A percentile compares a stretch with the other conserved stretches of the same genome.
Conservation (phyloP, 164 flowering plant species). For the Vitis cinerea region DNA sequence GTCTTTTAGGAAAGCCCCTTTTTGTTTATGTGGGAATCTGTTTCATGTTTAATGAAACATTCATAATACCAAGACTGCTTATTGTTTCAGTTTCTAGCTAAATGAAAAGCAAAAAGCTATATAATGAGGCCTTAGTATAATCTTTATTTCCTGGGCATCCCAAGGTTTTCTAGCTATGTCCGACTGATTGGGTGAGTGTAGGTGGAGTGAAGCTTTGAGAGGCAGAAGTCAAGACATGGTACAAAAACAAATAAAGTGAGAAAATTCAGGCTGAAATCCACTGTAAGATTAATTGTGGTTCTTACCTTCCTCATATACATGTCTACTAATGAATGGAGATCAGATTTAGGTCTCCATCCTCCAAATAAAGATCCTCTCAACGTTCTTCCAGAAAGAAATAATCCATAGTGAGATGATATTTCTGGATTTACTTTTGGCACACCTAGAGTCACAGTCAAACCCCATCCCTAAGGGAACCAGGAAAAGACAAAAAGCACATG, state of each 20-base stretch:
- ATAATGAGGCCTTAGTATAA: too few species aligned
- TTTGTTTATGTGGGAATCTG: too few species aligned
- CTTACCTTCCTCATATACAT: constrained; percentile 74
- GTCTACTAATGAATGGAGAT: constrained; percentile 73
- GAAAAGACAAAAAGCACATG: background rate
- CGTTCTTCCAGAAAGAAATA: constrained; percentile 78
- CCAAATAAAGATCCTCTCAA: constrained; percentile 83
- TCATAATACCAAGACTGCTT: too few species aligned
- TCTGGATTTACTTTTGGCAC: constrained; percentile 91
- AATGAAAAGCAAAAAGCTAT: too few species aligned
- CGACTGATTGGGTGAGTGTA: too few species aligned
- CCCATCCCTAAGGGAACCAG: constrained; percentile 71
- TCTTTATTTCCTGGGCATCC: too few species aligned
- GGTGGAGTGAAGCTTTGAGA: too few species aligned
- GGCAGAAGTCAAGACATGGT: too few species aligned
- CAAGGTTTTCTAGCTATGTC: too few species aligned
- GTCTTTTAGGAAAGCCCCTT: too few species aligned
- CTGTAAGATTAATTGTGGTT: background rate
- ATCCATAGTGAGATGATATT: constrained; percentile 71
- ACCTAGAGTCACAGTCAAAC: constrained; percentile 91
- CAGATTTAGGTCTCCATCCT: constrained; percentile 96
- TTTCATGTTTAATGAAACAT: too few species aligned
- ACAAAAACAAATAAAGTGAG: background rate
- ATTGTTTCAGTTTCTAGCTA: too few species aligned
- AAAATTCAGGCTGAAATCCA: background rate